A percentile compares a stretch with the other conserved stretches of the same genome.
Evolutionary conservation across 2,329 filamentous ascomycete genomes (phyloP).

Genomic region (Cladosporium halotolerans): DNA sequence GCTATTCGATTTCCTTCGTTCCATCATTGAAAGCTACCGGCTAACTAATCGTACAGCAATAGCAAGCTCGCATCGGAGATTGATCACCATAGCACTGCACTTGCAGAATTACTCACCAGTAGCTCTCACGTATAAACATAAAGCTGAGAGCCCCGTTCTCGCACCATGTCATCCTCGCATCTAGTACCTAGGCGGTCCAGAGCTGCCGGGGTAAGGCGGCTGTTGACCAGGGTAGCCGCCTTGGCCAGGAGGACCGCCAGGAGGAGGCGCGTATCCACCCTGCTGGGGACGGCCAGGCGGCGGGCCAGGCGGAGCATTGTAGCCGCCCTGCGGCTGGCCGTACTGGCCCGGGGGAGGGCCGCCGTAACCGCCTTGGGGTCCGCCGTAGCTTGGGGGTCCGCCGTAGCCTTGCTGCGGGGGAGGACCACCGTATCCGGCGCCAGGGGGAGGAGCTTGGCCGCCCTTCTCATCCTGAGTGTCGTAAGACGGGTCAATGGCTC

Average conservation of each 20-base stretch:
- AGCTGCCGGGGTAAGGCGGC: conserved; percentile 1
- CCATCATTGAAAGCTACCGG: too few species aligned
- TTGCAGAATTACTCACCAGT: too few species aligned
- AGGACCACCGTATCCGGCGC: conserved; percentile 28
- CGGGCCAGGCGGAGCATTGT: not conserved
- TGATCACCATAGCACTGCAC: too few species aligned
- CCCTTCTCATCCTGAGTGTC: conserved; percentile 59
- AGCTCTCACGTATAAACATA: too few species aligned
- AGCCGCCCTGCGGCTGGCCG: not conserved
- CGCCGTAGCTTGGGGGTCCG: conserved; percentile 23
- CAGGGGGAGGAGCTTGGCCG: conserved; percentile 27
- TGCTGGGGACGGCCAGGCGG: not conserved
- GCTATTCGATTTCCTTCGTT: too few species aligned
- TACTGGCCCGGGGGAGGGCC: conserved; percentile 12
- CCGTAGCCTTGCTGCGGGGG: conserved; percentile 28
- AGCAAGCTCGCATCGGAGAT: too few species aligned
- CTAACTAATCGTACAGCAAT: too few species aligned
- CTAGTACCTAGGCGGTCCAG: conserved; percentile 10
- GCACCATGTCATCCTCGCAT: not conserved
- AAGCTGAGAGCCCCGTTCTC: too few species aligned
- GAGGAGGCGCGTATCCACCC: not conserved
- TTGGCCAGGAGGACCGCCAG: not conserved
- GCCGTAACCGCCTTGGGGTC: conserved; percentile 15
- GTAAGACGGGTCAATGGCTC: conserved; percentile 60
- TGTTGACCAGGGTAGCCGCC: conserved; percentile 9